phyloP scores from a whole-genome alignment of 768 basidiomycete species.

The Dentipellis fragilis region DNA sequence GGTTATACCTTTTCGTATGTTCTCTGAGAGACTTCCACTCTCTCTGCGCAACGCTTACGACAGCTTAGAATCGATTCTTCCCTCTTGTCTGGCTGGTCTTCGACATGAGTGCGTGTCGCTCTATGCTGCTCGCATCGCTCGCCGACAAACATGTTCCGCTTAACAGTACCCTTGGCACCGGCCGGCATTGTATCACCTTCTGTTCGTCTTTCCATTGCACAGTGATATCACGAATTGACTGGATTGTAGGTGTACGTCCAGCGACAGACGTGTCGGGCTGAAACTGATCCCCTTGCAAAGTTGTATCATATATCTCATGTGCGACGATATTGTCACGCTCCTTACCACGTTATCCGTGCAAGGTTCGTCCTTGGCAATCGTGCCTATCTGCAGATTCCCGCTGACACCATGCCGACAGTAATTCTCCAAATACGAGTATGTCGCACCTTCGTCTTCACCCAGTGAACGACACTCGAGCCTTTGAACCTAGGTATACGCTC shows the following conservation, averaged over 20 bases:
- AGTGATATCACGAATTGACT: not conserved
- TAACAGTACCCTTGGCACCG: not conserved
- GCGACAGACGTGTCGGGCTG: not conserved
- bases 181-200: not conserved
- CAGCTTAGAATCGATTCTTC: not conserved
- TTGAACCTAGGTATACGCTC: not conserved
- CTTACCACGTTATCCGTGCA: not conserved
- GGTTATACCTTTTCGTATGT: not conserved
- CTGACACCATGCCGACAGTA: not conserved
- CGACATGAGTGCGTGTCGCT: not conserved
- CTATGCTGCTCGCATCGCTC: not conserved
- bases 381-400: not conserved
- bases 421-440: slow-evolving; percentile 1
- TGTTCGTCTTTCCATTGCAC: not conserved
- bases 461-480: not conserved
- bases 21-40: not conserved
- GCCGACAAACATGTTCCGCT: not conserved
- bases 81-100: not conserved
- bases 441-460: too few species aligned
- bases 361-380: not conserved
- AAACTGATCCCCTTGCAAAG: not conserved
- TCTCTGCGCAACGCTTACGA: not conserved
- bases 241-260: not conserved
- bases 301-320: not conserved
- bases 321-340: not conserved